Conservation (phyloP, 2,329 filamentous ascomycete genomes). For the Talaromyces funiculosus region DNA sequence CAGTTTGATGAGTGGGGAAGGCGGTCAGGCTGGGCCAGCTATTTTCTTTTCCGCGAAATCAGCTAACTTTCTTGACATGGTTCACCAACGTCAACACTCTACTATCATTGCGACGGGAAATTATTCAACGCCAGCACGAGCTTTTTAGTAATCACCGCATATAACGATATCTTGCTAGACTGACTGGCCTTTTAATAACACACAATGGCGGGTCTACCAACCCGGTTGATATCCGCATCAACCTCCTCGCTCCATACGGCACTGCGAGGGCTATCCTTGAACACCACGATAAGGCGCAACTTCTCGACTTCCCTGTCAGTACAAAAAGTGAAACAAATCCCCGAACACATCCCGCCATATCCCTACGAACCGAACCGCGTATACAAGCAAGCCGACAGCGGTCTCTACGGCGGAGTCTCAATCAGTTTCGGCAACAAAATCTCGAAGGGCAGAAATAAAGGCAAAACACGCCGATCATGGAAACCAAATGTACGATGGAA, state of each 20-base stretch:
- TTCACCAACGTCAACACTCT: background rate
- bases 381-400: slow-evolving; percentile 44
- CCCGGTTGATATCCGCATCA: slow-evolving; percentile 26
- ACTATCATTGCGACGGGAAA: background rate
- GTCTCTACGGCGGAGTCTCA: slow-evolving; percentile 43
- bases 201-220: slow-evolving; percentile 29
- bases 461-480: slow-evolving; percentile 46
- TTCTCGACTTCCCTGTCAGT: slow-evolving; percentile 34
- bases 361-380: slow-evolving; percentile 40
- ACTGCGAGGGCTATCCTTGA: slow-evolving; percentile 35
- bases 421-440: slow-evolving; percentile 49
- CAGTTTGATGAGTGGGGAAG: slow-evolving; percentile 22
- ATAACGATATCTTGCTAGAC: background rate
- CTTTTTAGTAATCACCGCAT: background rate
- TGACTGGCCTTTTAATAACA: slow-evolving; percentile 11
- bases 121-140: background rate
- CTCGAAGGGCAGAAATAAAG: slow-evolving; percentile 44
- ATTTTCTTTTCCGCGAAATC: slow-evolving; percentile 18
- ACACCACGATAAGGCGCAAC: slow-evolving; percentile 21
- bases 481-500: slow-evolving; percentile 46
- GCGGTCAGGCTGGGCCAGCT: slow-evolving; percentile 28
- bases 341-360: slow-evolving; percentile 40
- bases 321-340: slow-evolving; percentile 29
- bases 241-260: slow-evolving; percentile 33
- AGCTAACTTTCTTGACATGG: background rate